A percentile compares a stretch with the other conserved stretches of the same genome.
Evolutionary conservation across 192 early-diverging fungal genomes (phyloP).

Genomic region (Entomortierella parvispora): DNA sequence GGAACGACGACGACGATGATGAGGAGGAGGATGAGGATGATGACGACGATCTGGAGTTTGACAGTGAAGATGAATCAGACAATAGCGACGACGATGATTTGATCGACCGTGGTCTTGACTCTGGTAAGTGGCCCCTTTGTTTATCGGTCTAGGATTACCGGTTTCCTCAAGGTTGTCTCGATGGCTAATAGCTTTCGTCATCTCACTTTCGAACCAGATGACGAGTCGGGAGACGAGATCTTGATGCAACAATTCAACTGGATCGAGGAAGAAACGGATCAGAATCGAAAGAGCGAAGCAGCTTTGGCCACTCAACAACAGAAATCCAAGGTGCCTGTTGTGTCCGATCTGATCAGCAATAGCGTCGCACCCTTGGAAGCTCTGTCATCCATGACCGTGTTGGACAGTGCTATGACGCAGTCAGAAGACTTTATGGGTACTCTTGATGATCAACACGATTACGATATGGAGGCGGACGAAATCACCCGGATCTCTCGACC

Average conservation of each 20-base stretch:
- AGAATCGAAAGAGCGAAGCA: background rate
- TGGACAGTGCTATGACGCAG: conserved; percentile 40
- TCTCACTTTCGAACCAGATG: conserved; percentile 15
- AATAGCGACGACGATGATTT: conserved; percentile 34
- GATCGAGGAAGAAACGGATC: conserved; percentile 51
- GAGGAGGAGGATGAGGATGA: conserved; percentile 12
- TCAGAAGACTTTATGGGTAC: conserved; percentile 35
- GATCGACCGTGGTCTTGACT: conserved; percentile 31
- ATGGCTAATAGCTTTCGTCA: background rate
- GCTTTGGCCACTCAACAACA: conserved; percentile 9
- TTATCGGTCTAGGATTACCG: background rate
- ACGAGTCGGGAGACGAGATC: conserved; percentile 48
- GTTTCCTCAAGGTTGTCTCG: background rate
- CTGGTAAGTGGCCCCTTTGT: conserved; percentile 6
- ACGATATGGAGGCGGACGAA: conserved; percentile 34
- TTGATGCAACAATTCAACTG: conserved; percentile 55
- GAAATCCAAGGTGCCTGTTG: background rate
- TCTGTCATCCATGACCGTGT: background rate
- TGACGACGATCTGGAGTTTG: conserved; percentile 2
- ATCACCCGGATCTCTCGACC: conserved; percentile 17
- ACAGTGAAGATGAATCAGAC: conserved; percentile 13
- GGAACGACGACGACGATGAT: conserved; percentile 8
- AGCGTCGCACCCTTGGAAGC: conserved; percentile 7
- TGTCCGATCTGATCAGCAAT: background rate
- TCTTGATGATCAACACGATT: conserved; percentile 14